A percentile compares a stretch with the other conserved stretches of the same genome.
These are phyloP conservation scores for Microsporum canis DNA, from an alignment of 2,329 filamentous ascomycete species.

Conservation along the genomic window DNA sequence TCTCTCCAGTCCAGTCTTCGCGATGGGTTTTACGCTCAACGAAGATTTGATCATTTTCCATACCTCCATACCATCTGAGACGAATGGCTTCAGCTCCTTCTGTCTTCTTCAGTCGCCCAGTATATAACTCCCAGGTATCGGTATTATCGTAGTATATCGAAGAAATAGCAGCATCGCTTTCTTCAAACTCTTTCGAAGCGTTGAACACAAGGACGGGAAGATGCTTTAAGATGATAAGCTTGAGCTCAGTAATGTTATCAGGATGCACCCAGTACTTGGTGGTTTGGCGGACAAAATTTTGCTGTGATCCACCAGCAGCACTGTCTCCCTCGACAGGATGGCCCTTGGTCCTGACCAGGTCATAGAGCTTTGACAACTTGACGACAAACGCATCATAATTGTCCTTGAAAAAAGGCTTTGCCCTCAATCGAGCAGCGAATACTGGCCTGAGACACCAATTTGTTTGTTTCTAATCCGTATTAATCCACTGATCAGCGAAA, in stretches of 20 bases:
- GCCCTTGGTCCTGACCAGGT: slow-evolving; percentile 83
- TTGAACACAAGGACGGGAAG: slow-evolving; percentile 96
- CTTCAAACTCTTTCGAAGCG: slow-evolving; percentile 87
- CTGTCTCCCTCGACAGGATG: slow-evolving; percentile 89
- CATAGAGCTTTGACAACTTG: slow-evolving; percentile 88
- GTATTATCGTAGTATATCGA: slow-evolving; percentile 98
- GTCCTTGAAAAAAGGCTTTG: slow-evolving; percentile 96
- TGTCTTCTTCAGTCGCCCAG: slow-evolving; percentile 90
- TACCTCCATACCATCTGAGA: slow-evolving; percentile 92
- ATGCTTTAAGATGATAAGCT: slow-evolving; percentile 96
- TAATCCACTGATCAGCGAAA: slow-evolving; percentile 3
- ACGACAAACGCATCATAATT: slow-evolving; percentile 96
- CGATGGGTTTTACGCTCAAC: slow-evolving; percentile 96
- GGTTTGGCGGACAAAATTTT: slow-evolving; percentile 91
- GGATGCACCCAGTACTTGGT: slow-evolving; percentile 99
- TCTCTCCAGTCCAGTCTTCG: slow-evolving; percentile 98
- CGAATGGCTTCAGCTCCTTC: slow-evolving; percentile 96
- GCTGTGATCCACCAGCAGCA: slow-evolving; percentile 78
- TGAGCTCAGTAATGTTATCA: slow-evolving; percentile 95
- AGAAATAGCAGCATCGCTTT: slow-evolving; percentile 83
- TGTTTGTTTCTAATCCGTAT: slow-evolving; percentile 64
- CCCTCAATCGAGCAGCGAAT: slow-evolving; percentile 89
- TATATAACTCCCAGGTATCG: slow-evolving; percentile 85
- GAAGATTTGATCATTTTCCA: slow-evolving; percentile 91
- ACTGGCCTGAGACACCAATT: slow-evolving; percentile 86